Evolutionary conservation across 1,139 yeast genomes (phyloP).

Genomic region (Meyerozyma carpophila): DNA sequence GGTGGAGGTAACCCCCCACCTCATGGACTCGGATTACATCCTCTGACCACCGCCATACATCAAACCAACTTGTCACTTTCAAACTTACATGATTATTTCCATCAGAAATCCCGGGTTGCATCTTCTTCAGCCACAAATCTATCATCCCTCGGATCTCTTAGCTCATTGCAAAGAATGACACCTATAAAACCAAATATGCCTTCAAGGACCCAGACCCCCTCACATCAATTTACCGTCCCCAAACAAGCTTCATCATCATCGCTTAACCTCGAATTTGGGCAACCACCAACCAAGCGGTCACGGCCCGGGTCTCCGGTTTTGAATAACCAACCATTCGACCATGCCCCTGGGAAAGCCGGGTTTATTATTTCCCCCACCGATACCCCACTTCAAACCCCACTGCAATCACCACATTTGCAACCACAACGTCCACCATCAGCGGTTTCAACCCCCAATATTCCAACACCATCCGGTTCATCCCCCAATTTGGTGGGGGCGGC

Average conservation of each 20-base stretch:
- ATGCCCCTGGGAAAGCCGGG: constrained; percentile 6
- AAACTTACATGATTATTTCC: constrained; percentile 30
- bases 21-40: background rate
- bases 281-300: constrained; percentile 27
- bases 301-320: constrained; percentile 37
- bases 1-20: constrained; percentile 4
- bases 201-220: constrained; percentile 7
- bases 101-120: constrained; percentile 7
- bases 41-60: background rate
- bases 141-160: constrained; percentile 13
- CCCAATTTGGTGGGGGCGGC: background rate
- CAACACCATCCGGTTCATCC: background rate
- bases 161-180: constrained; percentile 31
- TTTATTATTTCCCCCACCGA: constrained; percentile 29
- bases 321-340: constrained; percentile 3
- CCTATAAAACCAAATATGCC: constrained; percentile 25
- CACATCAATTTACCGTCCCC: constrained; percentile 6
- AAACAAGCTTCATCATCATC: constrained; percentile 22
- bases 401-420: constrained; percentile 36
- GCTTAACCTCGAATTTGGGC: constrained; percentile 23
- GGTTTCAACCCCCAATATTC: background rate
- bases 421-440: constrained; percentile 12
- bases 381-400: constrained; percentile 41
- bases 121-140: background rate
- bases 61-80: constrained; percentile 14